Base-by-base conservation (phyloP, 2,329 filamentous ascomycete genomes). In the Aspergillus spinulosporus region DNA sequence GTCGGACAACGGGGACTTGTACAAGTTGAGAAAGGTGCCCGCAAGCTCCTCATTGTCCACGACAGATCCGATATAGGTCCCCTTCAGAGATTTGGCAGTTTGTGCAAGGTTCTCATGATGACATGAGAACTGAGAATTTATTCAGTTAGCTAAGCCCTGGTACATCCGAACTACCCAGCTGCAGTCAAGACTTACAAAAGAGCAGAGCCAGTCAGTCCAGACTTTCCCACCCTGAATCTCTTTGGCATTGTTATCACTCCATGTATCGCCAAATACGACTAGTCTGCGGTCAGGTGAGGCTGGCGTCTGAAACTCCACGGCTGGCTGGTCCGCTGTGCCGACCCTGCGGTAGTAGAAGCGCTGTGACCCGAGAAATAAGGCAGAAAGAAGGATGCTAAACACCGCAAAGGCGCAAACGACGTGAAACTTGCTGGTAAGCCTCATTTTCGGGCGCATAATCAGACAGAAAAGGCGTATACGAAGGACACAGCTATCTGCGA, bases 221-320 rank as follows among this genome's bases (percentile, higher is more conserved):
- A 70, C 62, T 45, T 59, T 61, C 2, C 68, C 61, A 3, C 68
- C 71, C 47, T 67, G 65, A 6, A 56, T 46, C 9, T 66, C 62
- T 39, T 65, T 64, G 3, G 65, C 66, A 59, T 69, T 64, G 56
- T 66, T 68, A 46, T 73, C 72, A 44, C 71, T 74, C 73, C 70
- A 74, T 6, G 74, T 71, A 61, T 75, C 72, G 5, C 73, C 72
- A 62, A 74, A 75, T 5, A 74, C 68, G 2, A 74, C 71, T 54
- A 75, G 59, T 51, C 69, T 62, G 40, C 64, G 66, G 36, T 69
- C 61, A 56, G 66, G 70, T 26, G 60, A 51, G 3, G 49, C 53
- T 6, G 63, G 53, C 6, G 64, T 54, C 44, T 63, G 59, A 40
- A 68, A 68, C 7, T 57, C 56, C 9, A 58, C 32, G 45, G 52